Base-by-base conservation (phyloP, 176 grass and related monocot genomes). In the Rhynchospora breviuscula region DNA sequence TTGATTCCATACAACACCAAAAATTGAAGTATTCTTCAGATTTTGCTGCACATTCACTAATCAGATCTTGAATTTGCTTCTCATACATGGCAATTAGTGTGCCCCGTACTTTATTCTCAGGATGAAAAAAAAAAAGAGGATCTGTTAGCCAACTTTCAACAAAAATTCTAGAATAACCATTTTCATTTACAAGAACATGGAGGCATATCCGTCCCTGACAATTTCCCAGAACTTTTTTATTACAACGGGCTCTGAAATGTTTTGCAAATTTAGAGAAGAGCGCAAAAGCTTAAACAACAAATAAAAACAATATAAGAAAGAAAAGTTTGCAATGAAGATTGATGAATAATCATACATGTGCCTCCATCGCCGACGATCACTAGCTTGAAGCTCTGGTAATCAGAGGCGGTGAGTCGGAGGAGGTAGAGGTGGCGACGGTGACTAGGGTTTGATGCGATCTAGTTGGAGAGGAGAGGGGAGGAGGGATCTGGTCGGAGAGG, bases 1-100 rank as follows among this genome's bases (percentile, higher is more conserved):
- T 64, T 62, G 86, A 54, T 80, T 90, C 88, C 58, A 99, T 82
- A 49, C 85, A 95, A 57, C 91, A 93, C 97, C 96, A 99, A 3
- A 93, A 91, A 85, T 87, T 84, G 77, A 60, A 95, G 75, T 93
- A 99, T 79, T 99, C 96, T 60, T 93, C 87, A 4, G 93, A 89
- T 78, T 99, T 99, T 81, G 88, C 74, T 79, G 78, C 73, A 52
- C 86, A 93, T 80, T 99, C 86, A 29, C 61, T 84, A 23, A 86
- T 93, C 70, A 99, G 84, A 81, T 99, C 96, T 76, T 99, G 81
- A 25, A 99, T 95, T 81, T 90, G 90, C 65, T 95, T 93, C 89
- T 99, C 96, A 43, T 95, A 99, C 83, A 91, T 95, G 35, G 84
- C 90, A 44, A 95, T 89, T 29, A 89, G 19, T 90, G 88, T 99